phyloP scores from a whole-genome alignment of 345 rosid species.

The Arabidopsis arenosa region DNA sequence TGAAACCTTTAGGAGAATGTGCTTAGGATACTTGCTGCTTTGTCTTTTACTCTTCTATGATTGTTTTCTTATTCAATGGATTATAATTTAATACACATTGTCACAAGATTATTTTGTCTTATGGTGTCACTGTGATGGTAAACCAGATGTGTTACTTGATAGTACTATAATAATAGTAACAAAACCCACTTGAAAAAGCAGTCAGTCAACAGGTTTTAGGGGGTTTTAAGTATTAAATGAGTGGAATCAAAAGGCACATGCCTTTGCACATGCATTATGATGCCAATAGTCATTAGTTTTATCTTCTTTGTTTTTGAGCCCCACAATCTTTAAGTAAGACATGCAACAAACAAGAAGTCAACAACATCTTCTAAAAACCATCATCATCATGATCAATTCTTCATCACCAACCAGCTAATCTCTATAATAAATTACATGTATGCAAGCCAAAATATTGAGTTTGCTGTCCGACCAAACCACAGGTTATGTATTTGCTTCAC shows the following conservation, averaged over 20 bases:
- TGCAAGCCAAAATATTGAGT: slow-evolving; percentile 30
- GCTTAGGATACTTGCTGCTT: slow-evolving; percentile 35
- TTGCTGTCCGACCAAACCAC: slow-evolving; percentile 37
- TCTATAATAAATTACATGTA: slow-evolving; percentile 5
- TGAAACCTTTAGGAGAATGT: slow-evolving; percentile 28
- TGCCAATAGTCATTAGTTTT: slow-evolving; percentile 17
- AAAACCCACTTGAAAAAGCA: slow-evolving; percentile 26
- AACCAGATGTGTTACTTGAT: slow-evolving; percentile 18
- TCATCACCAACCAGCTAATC: slow-evolving; percentile 43
- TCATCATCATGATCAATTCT: slow-evolving; percentile 23
- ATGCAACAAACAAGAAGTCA: slow-evolving; percentile 42
- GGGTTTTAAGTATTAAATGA: slow-evolving; percentile 25
- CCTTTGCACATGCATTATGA: slow-evolving; percentile 47
- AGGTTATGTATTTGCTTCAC: slow-evolving; percentile 11
- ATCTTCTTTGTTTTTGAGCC: slow-evolving; percentile 29
- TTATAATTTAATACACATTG: slow-evolving; percentile 12
- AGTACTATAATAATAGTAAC: slow-evolving; percentile 15
- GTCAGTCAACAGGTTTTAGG: slow-evolving; percentile 40
- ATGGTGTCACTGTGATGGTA: slow-evolving; percentile 33
- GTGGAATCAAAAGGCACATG: slow-evolving; percentile 42
- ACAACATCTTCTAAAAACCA: slow-evolving; percentile 25
- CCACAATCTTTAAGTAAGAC: slow-evolving; percentile 38
- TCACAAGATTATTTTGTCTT: slow-evolving; percentile 23
- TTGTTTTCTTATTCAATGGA: slow-evolving; percentile 18
- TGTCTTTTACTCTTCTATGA: slow-evolving; percentile 22